A percentile compares a stretch with the other conserved stretches of the same genome.
phyloP scores from a whole-genome alignment of 192 early-diverging fungal genomes.

The Podila horticola region DNA sequence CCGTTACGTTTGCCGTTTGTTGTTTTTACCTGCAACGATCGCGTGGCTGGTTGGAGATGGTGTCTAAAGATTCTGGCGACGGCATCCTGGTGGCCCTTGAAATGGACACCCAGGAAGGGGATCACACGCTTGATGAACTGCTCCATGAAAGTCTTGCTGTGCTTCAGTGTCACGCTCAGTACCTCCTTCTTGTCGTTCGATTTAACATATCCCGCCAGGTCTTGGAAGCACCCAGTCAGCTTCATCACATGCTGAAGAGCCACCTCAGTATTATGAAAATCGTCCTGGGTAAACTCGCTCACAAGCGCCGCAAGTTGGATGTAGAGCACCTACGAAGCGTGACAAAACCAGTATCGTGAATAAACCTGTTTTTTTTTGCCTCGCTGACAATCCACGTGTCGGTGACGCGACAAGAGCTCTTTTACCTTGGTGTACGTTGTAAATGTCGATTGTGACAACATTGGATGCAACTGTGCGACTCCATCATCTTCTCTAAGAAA shows the following conservation, averaged over 20 bases:
- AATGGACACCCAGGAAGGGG: conserved; percentile 58
- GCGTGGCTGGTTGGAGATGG: conserved; percentile 57
- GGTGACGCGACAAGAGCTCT: neutral
- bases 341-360: neutral
- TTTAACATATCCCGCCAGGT: conserved; percentile 57
- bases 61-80: conserved; percentile 61
- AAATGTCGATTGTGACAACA: conserved; percentile 53
- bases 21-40: conserved; percentile 57
- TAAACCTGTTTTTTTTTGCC: neutral
- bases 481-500: conserved; percentile 52
- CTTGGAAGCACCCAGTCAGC: conserved; percentile 56
- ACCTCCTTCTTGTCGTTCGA: conserved; percentile 58
- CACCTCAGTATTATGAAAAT: conserved; percentile 26
- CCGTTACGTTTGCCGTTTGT: too few species aligned
- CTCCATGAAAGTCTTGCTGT: conserved; percentile 62
- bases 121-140: conserved; percentile 61
- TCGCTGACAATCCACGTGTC: neutral
- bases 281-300: conserved; percentile 24
- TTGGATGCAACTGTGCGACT: conserved; percentile 41
- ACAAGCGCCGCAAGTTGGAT: conserved; percentile 43
- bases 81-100: conserved; percentile 54
- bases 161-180: conserved; percentile 54
- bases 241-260: conserved; percentile 43
- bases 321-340: conserved; percentile 28
- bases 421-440: conserved; percentile 55